phyloP scores from a whole-genome alignment of 768 basidiomycete genomes.

The Podaxis sp. region DNA sequence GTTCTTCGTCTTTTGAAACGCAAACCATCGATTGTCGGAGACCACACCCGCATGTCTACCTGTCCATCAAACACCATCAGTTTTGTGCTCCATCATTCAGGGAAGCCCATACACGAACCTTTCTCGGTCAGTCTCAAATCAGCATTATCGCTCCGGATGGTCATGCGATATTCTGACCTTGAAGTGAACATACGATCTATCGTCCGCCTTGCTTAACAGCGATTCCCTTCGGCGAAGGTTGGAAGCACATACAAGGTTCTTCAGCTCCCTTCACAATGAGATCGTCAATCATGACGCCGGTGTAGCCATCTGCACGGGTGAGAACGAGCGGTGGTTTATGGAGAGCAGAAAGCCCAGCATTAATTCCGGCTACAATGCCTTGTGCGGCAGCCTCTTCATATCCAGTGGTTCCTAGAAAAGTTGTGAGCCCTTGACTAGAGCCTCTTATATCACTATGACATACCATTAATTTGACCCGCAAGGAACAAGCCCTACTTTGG shows the following conservation, averaged over 20 bases:
- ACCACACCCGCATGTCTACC: conserved; percentile 40
- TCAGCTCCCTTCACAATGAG: conserved; percentile 84
- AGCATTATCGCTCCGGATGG: conserved; percentile 84
- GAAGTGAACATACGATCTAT: conserved; percentile 93
- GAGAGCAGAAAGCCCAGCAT: conserved; percentile 72
- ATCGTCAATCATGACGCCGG: conserved; percentile 92
- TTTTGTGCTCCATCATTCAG: not conserved
- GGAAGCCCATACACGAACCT: conserved; percentile 34
- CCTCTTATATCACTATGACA: not conserved
- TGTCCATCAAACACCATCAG: conserved; percentile 15
- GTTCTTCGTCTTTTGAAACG: conserved; percentile 27
- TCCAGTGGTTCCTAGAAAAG: conserved; percentile 69
- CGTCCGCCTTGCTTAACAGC: conserved; percentile 3
- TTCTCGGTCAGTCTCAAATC: conserved; percentile 77
- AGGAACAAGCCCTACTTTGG: conserved; percentile 68
- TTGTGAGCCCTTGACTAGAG: not conserved
- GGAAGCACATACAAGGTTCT: conserved; percentile 69
- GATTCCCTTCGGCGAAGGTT: not conserved
- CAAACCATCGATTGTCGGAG: conserved; percentile 40
- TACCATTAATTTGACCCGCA: conserved; percentile 87
- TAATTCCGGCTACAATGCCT: conserved; percentile 83
- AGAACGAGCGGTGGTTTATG: conserved; percentile 54
- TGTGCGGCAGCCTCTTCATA: conserved; percentile 95
- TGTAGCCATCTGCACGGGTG: conserved; percentile 81
- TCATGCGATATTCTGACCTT: conserved; percentile 87